These are phyloP conservation scores for Aspergillus hortae DNA, from an alignment of 2,329 filamentous ascomycete species.

Conservation along the genomic window DNA sequence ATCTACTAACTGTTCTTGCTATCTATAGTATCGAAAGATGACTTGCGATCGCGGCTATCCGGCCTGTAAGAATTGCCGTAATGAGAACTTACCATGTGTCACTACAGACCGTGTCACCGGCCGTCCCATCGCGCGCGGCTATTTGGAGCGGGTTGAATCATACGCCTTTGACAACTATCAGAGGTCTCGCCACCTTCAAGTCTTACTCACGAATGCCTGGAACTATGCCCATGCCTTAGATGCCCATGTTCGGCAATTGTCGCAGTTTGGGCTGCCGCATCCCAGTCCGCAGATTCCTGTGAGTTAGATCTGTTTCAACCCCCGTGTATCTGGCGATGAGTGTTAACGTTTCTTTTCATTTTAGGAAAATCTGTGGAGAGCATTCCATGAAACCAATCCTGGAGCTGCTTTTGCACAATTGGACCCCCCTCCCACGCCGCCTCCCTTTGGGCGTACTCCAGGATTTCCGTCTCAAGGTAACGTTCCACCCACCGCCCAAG, in stretches of 20 bases:
- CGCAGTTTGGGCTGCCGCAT: background rate
- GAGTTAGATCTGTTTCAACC: background rate
- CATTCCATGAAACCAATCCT: background rate
- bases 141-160: background rate
- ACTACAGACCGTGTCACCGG: background rate
- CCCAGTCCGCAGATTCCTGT: background rate
- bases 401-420: background rate
- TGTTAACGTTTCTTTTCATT: background rate
- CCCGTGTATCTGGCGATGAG: background rate
- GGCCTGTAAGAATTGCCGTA: background rate
- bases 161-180: too few species aligned
- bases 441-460: too few species aligned
- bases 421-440: background rate
- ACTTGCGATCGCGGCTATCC: background rate
- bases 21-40: background rate
- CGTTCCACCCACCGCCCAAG: too few species aligned
- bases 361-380: background rate
- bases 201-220: too few species aligned
- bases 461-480: too few species aligned
- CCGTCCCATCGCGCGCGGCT: background rate
- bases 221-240: too few species aligned
- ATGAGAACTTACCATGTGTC: background rate
- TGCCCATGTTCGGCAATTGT: too few species aligned
- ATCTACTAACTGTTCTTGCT: background rate
- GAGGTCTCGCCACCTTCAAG: too few species aligned